Percentiles rank a stretch among this genome's conserved stretches.
These are phyloP conservation scores for Lineolata rhizophorae DNA, from an alignment of 495 filamentous ascomycete species.

Conservation along the genomic window DNA sequence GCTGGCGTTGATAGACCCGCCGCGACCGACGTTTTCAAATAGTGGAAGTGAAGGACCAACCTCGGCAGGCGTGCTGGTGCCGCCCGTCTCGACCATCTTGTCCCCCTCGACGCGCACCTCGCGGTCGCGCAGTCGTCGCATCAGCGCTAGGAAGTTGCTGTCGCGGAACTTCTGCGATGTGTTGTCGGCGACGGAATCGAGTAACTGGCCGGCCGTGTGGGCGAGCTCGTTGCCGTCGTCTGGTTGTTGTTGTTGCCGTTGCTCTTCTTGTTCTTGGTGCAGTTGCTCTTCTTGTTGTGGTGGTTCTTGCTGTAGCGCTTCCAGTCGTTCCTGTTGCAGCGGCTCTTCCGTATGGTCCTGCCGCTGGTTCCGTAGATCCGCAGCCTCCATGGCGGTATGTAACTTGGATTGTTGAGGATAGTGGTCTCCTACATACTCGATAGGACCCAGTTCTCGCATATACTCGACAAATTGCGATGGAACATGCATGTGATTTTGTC, in stretches of 20 bases:
- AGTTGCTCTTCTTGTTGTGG: constrained; percentile 3
- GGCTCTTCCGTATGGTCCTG: background rate
- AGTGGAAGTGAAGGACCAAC: too few species aligned
- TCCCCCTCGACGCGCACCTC: constrained; percentile 20
- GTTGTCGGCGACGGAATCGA: constrained; percentile 48
- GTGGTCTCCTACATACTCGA: too few species aligned
- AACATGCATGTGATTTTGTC: too few species aligned
- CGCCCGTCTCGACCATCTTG: constrained; percentile 22
- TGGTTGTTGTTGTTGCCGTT: constrained; percentile 7
- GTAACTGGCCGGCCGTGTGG: constrained; percentile 43
- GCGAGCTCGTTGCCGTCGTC: constrained; percentile 44
- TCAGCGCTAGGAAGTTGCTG: constrained; percentile 54
- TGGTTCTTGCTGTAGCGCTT: background rate
- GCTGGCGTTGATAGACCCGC: too few species aligned
- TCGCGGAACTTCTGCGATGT: constrained; percentile 52
- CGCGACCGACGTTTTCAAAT: too few species aligned
- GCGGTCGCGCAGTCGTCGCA: constrained; percentile 30
- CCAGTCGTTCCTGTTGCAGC: background rate
- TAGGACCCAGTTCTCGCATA: too few species aligned
- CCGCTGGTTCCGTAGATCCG: background rate
- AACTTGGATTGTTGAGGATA: too few species aligned
- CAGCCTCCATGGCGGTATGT: background rate
- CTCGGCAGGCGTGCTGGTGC: too few species aligned
- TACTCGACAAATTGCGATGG: too few species aligned
- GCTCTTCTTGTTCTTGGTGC: constrained; percentile 9